Base-by-base conservation (phyloP, 2,329 filamentous ascomycete genomes). In the Setomelanomma holmii region DNA sequence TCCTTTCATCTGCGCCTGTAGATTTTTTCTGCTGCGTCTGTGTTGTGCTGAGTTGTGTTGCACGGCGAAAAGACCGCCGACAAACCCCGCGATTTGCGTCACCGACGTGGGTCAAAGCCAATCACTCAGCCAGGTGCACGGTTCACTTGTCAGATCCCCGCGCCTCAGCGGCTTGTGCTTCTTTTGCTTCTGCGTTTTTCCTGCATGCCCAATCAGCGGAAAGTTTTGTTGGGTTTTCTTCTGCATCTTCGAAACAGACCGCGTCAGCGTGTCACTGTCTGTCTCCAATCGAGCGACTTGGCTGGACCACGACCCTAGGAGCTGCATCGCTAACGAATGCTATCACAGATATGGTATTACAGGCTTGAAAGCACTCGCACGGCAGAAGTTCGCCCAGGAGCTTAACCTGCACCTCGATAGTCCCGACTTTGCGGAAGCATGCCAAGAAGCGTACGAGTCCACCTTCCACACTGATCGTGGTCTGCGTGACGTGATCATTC, bases 391-490 rank as follows among this genome's bases (percentile, higher is more conserved):
- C 59, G 74, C 78, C 35, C 69, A 75, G 51, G 75, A 79, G 40
- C 66, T 79, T 46, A 73, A 76, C 17, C 71, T 73, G 57, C 77
- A 80, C 56, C 74, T 76, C 60, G 69, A 73, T 49, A 77, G 75
- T 48, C 64, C 74, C 5, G 79, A 81, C 47, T 72, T 81, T 30
- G 74, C 79, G 43, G 76, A 79, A 41, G 77, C 78, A 16, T 79
- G 80, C 56, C 74, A 78, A 66, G 77, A 80, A 56, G 79, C 77
- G 12, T 82, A 81, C 66, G 76, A 76, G 52, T 76, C 74, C 27
- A 82, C 79, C 40, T 74, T 81, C 55, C 79, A 82, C 64, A 73
- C 71, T 17, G 79, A 82, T 60, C 74, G 79, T 30, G 79, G 79
- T 10, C 72, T 81, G 21, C 73, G 79, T 19, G 77, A 80, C 54